Evolutionary conservation across 2,329 filamentous ascomycete species (phyloP).

Genomic region (Triangularia setosa): DNA sequence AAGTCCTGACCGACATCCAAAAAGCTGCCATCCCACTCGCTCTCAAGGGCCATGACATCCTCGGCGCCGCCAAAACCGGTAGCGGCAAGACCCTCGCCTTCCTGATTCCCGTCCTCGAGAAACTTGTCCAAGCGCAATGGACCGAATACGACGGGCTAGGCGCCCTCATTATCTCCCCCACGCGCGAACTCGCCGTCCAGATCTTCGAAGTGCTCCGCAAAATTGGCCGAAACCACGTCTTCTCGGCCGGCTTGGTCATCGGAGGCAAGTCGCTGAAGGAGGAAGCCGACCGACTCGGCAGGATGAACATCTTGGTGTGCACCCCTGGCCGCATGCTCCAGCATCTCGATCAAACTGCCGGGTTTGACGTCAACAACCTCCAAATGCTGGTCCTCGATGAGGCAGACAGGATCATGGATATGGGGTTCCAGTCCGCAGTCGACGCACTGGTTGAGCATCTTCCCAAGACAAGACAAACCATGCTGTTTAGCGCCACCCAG

Average conservation of each 20-base stretch:
- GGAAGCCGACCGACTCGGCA: slow-evolving; percentile 74
- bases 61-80: slow-evolving; percentile 92
- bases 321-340: slow-evolving; percentile 94
- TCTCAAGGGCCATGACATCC: slow-evolving; percentile 79
- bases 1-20: slow-evolving; percentile 87
- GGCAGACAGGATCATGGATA: slow-evolving; percentile 93
- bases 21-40: slow-evolving; percentile 82
- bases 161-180: slow-evolving; percentile 89
- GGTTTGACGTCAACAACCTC: slow-evolving; percentile 83
- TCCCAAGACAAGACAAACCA: slow-evolving; percentile 78
- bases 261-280: slow-evolving; percentile 88
- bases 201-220: slow-evolving; percentile 94
- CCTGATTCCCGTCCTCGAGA: slow-evolving; percentile 85
- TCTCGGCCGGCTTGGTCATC: slow-evolving; percentile 90
- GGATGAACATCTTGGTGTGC: slow-evolving; percentile 97
- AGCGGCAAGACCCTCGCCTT: slow-evolving; percentile 96
- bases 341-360: slow-evolving; percentile 89
- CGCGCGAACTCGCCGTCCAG: slow-evolving; percentile 90
- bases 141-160: slow-evolving; percentile 87
- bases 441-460: slow-evolving; percentile 93
- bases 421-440: slow-evolving; percentile 88
- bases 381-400: slow-evolving; percentile 94
- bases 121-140: slow-evolving; percentile 84
- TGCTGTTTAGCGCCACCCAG: slow-evolving; percentile 95
- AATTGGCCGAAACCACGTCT: slow-evolving; percentile 81